Base-by-base conservation (phyloP, 2,329 filamentous ascomycete genomes). In the Dactylellina cionopaga region DNA sequence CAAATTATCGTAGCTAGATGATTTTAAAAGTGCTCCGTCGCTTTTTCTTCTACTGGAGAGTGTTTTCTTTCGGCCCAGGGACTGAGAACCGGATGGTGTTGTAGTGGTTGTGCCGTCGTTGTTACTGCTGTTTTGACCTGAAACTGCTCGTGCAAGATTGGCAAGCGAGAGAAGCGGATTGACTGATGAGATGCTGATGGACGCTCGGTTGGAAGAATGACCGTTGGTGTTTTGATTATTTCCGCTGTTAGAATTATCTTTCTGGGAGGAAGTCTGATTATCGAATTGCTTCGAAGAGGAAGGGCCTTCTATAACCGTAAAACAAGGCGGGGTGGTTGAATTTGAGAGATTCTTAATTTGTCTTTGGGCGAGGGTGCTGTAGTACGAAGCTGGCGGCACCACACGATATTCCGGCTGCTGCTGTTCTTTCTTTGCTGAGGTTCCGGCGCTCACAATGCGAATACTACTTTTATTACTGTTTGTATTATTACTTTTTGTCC, bases 281-380 rank as follows among this genome's bases (percentile, higher is more conserved):
- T 69, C 54, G 13, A 35, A 25, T 27, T 55, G 39, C 19, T 47
- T 70, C 25, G 51, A 35, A n/a, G 66, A 71, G 25, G 46, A 44
- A 17, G 66, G 66, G n/a, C 66, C 66, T 54, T 71, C 66, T 35
- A 71, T 71, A 35, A 25, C 58, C 15, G 66, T 71, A 37, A 71
- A 64, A n/a, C 56, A 71, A 17, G 66, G 66, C 11, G 58, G 49
- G 22, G 44, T 19, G 7, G 35, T 52, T 46, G 58, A 39, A 52
- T 71, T 71, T 37, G 66, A 71, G 9, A 71, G 66, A 31, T 63
- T 71, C 44, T 71, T 71, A 51, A 71, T 71, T 39, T 71, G 66
- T 11, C 66, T 24, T 9, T 64, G 66, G 33, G 66, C 66, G 54
- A 71, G 66, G 17, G 66, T 64, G 58, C 66, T 71, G 58, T 71